Evolutionary conservation across 1,284 basidiomycete genomes (phyloP), one percentile per base, ranked within the genome.

Genomic region (Sporisorium sorghi): DNA sequence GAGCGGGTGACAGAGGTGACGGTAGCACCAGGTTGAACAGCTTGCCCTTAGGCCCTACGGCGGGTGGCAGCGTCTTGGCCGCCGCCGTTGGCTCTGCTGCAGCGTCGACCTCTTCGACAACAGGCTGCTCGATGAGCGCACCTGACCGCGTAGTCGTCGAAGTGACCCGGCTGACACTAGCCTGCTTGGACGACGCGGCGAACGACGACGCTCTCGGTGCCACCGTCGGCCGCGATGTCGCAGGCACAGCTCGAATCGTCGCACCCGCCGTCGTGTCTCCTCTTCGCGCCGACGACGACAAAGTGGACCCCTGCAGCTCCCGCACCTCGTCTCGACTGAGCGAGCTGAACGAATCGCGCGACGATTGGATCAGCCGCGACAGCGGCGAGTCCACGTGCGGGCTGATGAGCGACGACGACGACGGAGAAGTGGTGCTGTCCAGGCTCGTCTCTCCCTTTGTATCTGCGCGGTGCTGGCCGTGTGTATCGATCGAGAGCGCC

Each of bases 41-140:
- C 23, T 73, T 76, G n/a, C 73, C 73, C 42, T 76, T 76, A 1
- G 71, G 70, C 5, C 73, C 73, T 0, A 70, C 49, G 19, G 63
- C 66, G 10, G 62, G 53, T 8, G 65, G 53, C 15, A 73, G 40
- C 15, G 33, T n/a, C 14, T 59, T 60, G 1, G 24, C 52, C 12
- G 44, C 21, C 7, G 21, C 8, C n/a, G n/a, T n/a, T n/a, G n/a
- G n/a, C 23, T 19, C n/a, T 28, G 23, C 12, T 9, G 12, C 9
- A 3, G 3, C 21, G 7, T 37, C 43, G 3, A 44, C 48, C n/a
- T 44, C 49, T 14, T 52, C 61, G 1, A 10, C 43, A 5, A 11
- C 28, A 14, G 37, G 26, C 11, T 35, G 26, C 11, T 54, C 43
- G 2, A 65, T 12, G 2, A 67, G 39, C 0, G 70, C 37, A 7